Evolutionary conservation across 495 filamentous ascomycete genomes (phyloP), one percentile per base, ranked within the genome.

Genomic region (Saxophila tyrrhenica): DNA sequence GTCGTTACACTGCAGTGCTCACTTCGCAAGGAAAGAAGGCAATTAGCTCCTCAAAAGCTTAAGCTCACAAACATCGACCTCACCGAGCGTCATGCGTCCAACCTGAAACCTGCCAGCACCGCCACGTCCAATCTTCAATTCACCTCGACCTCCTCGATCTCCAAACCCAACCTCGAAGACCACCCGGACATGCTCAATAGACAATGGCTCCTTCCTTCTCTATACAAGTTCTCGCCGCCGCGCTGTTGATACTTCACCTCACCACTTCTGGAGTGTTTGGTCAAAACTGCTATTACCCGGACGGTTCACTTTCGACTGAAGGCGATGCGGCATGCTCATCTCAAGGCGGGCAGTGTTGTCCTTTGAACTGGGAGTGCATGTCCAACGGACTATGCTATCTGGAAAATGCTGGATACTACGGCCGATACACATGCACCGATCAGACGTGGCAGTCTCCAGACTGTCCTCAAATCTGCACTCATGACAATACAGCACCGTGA

Each of bases 201-300:
- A 44, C 23, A 7, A 17, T 13, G 25, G 24, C 10, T 42, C 8
- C 24, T 43, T 25, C 8, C 15, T 1, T 21, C 39, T 20, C 13
- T 22, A 17, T 54, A 21, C n/a, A 21, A 39, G 5, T 23, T n/a
- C 21, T 53, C n/a, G 21, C 38, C 23, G 19, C 19, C 41, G n/a
- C 41, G 2, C 35, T 44, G 7, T 16, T 48, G n/a, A 1, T 7
- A 9, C 17, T 38, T 41, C 16, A 43, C 54, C 23, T 39, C 17
- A 10, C 23, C 3, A 32, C 16, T 16, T 25, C n/a, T 17, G 24
- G 22, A 17, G 45, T 17, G 20, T 48, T 50, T 20, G 56, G 50
- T 17, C 56, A 58, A 21, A 54, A 60, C 39, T 61, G 58, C 51
- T 61, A 53, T 50, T 61, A 61, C 25, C 58, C 58, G 13, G 47